These are phyloP conservation scores for Cryptococcus sp. DNA, from an alignment of 1,284 basidiomycete species.

Conservation along the genomic window DNA sequence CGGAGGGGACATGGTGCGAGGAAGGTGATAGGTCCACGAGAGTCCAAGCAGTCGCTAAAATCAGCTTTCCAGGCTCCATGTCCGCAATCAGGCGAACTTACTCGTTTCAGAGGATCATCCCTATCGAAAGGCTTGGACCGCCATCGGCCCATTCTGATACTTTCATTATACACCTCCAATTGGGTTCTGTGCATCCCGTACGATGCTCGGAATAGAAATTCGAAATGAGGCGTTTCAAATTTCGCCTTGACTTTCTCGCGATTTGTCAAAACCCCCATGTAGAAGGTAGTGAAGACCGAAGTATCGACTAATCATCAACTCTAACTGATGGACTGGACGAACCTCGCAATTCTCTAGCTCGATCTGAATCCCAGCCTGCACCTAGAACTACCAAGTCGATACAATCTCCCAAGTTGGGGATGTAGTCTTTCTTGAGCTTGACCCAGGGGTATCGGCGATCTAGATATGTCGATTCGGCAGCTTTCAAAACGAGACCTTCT, in stretches of 20 bases:
- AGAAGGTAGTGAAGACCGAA: constrained; percentile 69
- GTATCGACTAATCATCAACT: constrained; percentile 58
- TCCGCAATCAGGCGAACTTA: constrained; percentile 12
- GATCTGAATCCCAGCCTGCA: constrained; percentile 69
- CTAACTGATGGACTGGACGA: constrained; percentile 8
- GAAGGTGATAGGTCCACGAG: constrained; percentile 57
- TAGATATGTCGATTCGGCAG: constrained; percentile 61
- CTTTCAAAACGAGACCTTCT: constrained; percentile 72
- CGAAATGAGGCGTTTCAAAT: constrained; percentile 56
- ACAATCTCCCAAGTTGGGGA: constrained; percentile 73
- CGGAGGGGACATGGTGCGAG: constrained; percentile 55
- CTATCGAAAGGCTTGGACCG: constrained; percentile 29
- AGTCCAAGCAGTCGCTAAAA: constrained; percentile 42
- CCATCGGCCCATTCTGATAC: constrained; percentile 54
- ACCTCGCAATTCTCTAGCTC: constrained; percentile 72
- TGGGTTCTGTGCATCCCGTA: constrained; percentile 65
- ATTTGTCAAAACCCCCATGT: constrained; percentile 55
- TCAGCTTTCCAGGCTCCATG: too few relatives aligned
- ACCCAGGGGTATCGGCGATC: constrained; percentile 65
- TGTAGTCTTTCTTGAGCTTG: constrained; percentile 77
- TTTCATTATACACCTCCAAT: constrained; percentile 66
- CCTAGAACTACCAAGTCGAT: constrained; percentile 72
- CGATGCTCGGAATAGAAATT: constrained; percentile 65
- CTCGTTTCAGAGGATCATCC: constrained; percentile 34
- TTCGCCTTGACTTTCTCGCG: constrained; percentile 14